A percentile compares a stretch with the other conserved stretches of the same genome.
phyloP scores from a whole-genome alignment of 2,329 filamentous ascomycete species.

The Monascus ruber region DNA sequence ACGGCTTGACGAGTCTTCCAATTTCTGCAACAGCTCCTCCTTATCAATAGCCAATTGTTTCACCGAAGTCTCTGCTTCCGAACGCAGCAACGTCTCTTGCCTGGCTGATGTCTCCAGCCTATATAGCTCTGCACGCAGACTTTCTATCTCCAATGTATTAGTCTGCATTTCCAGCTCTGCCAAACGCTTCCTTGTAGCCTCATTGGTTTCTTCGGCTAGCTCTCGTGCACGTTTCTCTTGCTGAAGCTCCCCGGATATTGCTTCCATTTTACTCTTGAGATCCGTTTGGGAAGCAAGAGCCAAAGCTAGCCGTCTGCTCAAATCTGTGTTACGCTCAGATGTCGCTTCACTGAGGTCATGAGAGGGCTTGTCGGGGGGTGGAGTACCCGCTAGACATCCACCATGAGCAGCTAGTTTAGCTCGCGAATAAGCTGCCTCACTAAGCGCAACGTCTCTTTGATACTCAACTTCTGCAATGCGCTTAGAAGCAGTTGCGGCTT shows the following conservation, averaged over 20 bases:
- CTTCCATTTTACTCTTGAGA: constrained; percentile 64
- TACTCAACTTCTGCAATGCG: constrained; percentile 89
- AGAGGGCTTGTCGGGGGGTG: constrained; percentile 36
- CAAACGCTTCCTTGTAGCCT: constrained; percentile 71
- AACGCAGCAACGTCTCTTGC: constrained; percentile 65
- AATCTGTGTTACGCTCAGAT: constrained; percentile 58
- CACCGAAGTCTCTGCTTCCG: constrained; percentile 63
- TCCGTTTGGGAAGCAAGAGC: constrained; percentile 70
- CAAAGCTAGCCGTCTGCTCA: constrained; percentile 71
- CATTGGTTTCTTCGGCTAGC: constrained; percentile 77
- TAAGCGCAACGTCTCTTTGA: constrained; percentile 86
- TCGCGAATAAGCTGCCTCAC: constrained; percentile 89
- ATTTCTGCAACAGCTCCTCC: constrained; percentile 58
- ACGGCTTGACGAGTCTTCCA: constrained; percentile 55
- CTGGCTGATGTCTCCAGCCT: constrained; percentile 64
- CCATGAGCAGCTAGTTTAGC: constrained; percentile 79
- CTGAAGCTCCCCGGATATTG: constrained; percentile 57
- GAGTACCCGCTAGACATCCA: constrained; percentile 51
- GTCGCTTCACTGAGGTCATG: constrained; percentile 47
- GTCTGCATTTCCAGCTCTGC: constrained; percentile 74
- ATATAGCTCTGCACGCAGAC: constrained; percentile 74
- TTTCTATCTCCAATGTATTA: constrained; percentile 74
- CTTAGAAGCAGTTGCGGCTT: constrained; percentile 72
- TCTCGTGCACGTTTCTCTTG: constrained; percentile 71
- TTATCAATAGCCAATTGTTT: constrained; percentile 79